These are phyloP conservation scores for Verticillium alfalfae DNA, from an alignment of 2,329 filamentous ascomycete genomes.

Conservation along the genomic window DNA sequence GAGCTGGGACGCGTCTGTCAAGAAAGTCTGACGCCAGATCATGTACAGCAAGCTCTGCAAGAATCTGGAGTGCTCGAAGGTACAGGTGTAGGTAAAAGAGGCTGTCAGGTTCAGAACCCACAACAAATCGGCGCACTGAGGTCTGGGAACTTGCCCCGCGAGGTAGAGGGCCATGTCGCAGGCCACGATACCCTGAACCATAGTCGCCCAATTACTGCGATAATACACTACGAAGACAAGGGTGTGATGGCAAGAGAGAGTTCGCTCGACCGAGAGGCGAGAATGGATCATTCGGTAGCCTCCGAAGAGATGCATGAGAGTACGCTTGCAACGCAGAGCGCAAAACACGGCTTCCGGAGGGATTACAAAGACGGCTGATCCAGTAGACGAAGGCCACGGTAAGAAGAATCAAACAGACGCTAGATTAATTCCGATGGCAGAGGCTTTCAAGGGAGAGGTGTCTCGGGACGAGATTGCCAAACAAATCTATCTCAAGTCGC, in stretches of 20 bases:
- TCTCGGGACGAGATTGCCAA: background rate
- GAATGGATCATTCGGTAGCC: background rate
- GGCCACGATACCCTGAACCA: background rate
- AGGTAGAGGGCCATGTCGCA: background rate
- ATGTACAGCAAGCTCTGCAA: background rate
- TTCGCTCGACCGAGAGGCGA: background rate
- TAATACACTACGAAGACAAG: conserved; percentile 12
- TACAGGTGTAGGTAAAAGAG: background rate
- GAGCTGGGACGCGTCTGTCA: background rate
- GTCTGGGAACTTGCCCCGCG: background rate
- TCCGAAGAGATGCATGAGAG: background rate
- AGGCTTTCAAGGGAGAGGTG: background rate
- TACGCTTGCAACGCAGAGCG: background rate
- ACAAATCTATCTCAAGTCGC: background rate
- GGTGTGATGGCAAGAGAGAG: conserved; percentile 4
- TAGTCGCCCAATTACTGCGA: background rate
- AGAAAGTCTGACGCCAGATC: background rate
- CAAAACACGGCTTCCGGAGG: background rate
- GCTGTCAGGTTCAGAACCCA: background rate
- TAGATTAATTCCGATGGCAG: background rate
- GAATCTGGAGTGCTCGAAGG: background rate
- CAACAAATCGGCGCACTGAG: background rate
- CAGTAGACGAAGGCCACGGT: background rate
- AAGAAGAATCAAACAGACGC: background rate
- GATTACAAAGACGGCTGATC: background rate